Base-by-base conservation (phyloP, 73 alveolate species). In the Blepharisma stoltei region DNA sequence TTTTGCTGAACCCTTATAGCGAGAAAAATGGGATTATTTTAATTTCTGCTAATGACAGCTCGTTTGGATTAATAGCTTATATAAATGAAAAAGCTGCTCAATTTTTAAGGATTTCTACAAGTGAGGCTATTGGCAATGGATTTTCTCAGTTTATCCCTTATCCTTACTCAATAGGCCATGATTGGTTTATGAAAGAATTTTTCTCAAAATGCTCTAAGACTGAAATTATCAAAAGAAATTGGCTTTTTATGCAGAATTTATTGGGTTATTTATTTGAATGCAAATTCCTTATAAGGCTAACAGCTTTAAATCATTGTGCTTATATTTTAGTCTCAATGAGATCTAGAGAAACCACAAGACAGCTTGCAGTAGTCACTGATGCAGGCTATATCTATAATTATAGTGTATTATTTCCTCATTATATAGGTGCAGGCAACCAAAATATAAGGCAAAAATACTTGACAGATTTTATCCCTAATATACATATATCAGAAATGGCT, bases 11-110 rank as follows among this genome's bases (percentile, higher is more conserved):
- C 41, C 41, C 41, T 32, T 60, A 14, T 60, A 38, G 23, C 23
- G 73, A 60, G 23, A 25, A 60, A n/a, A 60, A 60, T 60, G 73
- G 73, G 18, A 25, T 60, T 60, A 14, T 60, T 8, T 25, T 60
- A 25, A 25, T 60, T 60, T 60, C 73, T 60, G 73, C 49, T 20
- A 38, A 60, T 14, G 45, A n/a, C 11, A 11, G 23, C 23, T 20
- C 38, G 0, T 14, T 60, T 2, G 73, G 73, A 3, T 14, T 38
- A 18, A 25, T 60, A 18, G 38, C 23, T 20, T 60, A 60, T 60
- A 38, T 25, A 20, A 60, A 60, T 60, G 73, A 60, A 20, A n/a
- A 60, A 25, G 14, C 23, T 60, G n/a, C 48, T 60, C 14, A 38
- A 38, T 14, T 60, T 5, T 14, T 60, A 14, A 38, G 73, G 23